Base-by-base conservation (phyloP, 2,329 filamentous ascomycete species). In the Colletotrichum tanaceti region DNA sequence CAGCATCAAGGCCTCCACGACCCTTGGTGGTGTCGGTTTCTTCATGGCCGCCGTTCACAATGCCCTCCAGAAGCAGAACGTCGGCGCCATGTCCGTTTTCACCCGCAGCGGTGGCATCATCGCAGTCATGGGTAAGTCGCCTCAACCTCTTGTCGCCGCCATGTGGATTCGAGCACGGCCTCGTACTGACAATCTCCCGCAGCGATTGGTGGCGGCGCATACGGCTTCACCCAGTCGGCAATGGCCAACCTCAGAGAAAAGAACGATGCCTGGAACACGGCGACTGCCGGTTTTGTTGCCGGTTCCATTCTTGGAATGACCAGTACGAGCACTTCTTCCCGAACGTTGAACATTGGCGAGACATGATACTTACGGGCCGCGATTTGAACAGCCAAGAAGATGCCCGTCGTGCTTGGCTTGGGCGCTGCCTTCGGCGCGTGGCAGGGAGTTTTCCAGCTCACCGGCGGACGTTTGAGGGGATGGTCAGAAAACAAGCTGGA, bases 231-330 rank as follows among this genome's bases (percentile, higher is more conserved):
- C 74, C 90, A 87, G 74, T 87, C 86, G 74, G 91, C 93, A 58
- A 86, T 91, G 53, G 93, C 93, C 79, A 98, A 98, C 82, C 84
- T 98, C 73, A 90, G 94, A 75, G 86, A 94, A 80, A 93, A 91
- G 83, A 89, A 97, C 68, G 94, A 97, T 78, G 83, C 85, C 73
- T 91, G 87, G 82, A 96, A 94, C 79, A 84, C 90, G 64, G 87
- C 89, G 47, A 83, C 94, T 70, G 93, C 90, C 72, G 93, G 93
- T 63, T 93, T 96, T 80, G 83, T 92, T 58, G 89, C 87, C 58
- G 94, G 94, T 72, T 84, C 89, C 50, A 84, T 93, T 62, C 76
- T 94, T 53, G 94, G 93, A 63, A 78, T 97, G 67, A 84, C 85
- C 75, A 87, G 94, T 97, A 87, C 67, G 89, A 18, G 41, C 18